A percentile compares a stretch with the other conserved stretches of the same genome.
Conservation (phyloP, 2,329 filamentous ascomycete species). For the Aspergillus ochraceoroseus region DNA sequence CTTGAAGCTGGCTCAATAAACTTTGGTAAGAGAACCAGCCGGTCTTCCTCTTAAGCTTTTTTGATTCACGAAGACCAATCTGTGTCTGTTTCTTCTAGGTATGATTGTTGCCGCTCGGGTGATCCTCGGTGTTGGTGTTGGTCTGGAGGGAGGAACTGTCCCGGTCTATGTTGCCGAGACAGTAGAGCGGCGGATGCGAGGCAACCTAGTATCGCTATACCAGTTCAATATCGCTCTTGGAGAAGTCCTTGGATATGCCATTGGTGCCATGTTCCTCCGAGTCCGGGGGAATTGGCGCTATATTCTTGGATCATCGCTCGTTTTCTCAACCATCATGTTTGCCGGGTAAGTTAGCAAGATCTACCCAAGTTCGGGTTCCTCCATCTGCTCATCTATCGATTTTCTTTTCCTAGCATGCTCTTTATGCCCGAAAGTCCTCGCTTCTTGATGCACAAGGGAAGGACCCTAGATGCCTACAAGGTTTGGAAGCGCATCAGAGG, state of each 20-base stretch:
- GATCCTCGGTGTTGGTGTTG: constrained; percentile 65
- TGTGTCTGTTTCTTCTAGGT: constrained; percentile 17
- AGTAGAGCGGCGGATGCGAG: constrained; percentile 61
- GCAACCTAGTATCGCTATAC: constrained; percentile 68
- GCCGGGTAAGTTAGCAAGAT: constrained; percentile 1
- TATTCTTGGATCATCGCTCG: constrained; percentile 65
- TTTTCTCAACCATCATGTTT: constrained; percentile 62
- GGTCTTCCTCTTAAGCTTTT: neutral
- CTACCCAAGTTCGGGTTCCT: neutral
- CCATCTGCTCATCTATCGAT: neutral
- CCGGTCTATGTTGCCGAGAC: constrained; percentile 68
- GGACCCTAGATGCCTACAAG: constrained; percentile 56
- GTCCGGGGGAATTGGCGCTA: constrained; percentile 67
- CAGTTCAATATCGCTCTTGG: constrained; percentile 72
- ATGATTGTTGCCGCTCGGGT: constrained; percentile 67
- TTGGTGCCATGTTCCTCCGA: constrained; percentile 67
- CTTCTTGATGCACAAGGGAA: constrained; percentile 64
- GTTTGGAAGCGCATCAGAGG: constrained; percentile 71
- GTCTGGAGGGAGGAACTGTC: constrained; percentile 68
- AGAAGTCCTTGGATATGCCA: constrained; percentile 67
- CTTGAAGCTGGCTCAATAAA: constrained; percentile 63
- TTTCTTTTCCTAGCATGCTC: constrained; percentile 53
- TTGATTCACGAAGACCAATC: neutral
- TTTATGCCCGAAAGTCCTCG: constrained; percentile 67
- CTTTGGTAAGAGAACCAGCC: constrained; percentile 43